Base-by-base conservation (phyloP, 2,329 filamentous ascomycete genomes). In the Chalara sp. region DNA sequence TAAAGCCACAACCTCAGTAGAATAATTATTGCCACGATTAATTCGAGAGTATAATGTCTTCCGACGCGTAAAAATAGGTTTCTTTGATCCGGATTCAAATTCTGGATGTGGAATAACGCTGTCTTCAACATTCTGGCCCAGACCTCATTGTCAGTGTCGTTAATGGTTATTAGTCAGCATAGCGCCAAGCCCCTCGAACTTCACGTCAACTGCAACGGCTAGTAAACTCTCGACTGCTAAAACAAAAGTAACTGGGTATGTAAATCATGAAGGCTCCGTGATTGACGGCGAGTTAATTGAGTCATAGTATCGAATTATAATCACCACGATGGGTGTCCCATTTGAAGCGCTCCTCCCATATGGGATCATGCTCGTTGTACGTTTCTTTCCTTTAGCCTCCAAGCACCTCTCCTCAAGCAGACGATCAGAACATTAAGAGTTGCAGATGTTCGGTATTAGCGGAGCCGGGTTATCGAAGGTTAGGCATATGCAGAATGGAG, bases 301-400 rank as follows among this genome's bases (percentile, higher is more conserved):
- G 2, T 29, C 7, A 32, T 44, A 64, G 63, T 50, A 57, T 51
- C 49, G 45, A 57, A 42, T 44, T 48, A 53, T 50, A 32, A 58
- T 51, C 49, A 48, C 50, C 60, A 66, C 54, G 46, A 71, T 71
- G 69, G 65, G 65, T 57, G 66, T 71, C 49, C 69, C 69, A 37
- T 71, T 70, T 56, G 69, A 71, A 63, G 61, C 67, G 53, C 65
- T 71, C 52, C 44, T 71, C 51, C 69, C 68, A 6, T 71, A 68
- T 58, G 69, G 58, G 46, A 68, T 71, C 61, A 69, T 70, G 59
- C 51, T 69, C 50, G 56, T 54, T 49, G 68, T 71, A 56, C 53
- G 68, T 64, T 32, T 44, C 48, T 53, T 10, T 37, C 8, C 51
- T 33, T 40, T 29, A 48, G 43, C 42, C 5, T 6, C 13, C 4